Evolutionary conservation across 2,329 filamentous ascomycete species (phyloP), one percentile per base, ranked within the genome.

Genomic region (Magnaporthiopsis incrustans): DNA sequence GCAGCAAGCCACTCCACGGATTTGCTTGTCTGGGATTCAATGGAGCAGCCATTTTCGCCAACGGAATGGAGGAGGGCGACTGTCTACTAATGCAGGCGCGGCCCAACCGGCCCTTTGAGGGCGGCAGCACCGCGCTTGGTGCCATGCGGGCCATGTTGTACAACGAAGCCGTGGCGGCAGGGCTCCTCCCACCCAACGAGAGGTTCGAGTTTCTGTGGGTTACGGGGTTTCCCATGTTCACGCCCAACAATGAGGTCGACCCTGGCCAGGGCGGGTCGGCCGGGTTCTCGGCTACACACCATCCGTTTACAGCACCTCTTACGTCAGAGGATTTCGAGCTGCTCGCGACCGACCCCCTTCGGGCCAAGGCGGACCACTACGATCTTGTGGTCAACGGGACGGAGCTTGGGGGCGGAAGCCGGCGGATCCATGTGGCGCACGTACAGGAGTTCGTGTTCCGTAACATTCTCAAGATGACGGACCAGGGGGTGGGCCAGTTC

Each of bases 301-400:
- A 99, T 73, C 95, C 95, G 0, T 99, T 99, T 76, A 99, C 95
- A 0, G 91, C 95, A 0, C 95, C 95, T 0, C 85, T 90, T 50
- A 85, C 85, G 0, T 75, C 82, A 0, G 78, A 79, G 5, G 93
- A 98, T 72, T 83, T 96, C 22, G 88, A 92, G 56, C 76, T 91
- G 0, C 84, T 98, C 1, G 80, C 87, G 53, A 87, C 82, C 0
- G 82, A 92, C 57, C 94, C 95, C 0, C 80, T 92, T 0, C 76
- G 82, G 60, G 92, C 86, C 1, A 85, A 83, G 69, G 96, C 90
- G 4, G 94, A 96, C 70, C 93, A 97, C 73, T 99, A 97, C 77
- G 95, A 99, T 70, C 86, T 99, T 18, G 94, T 99, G 0, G 85
- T 98, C 70, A 99, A 99, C 73, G 95, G 95, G 4, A 86, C 97